Evolutionary conservation across 2,329 filamentous ascomycete species (phyloP).

Genomic region (Colletotrichum tropicale): DNA sequence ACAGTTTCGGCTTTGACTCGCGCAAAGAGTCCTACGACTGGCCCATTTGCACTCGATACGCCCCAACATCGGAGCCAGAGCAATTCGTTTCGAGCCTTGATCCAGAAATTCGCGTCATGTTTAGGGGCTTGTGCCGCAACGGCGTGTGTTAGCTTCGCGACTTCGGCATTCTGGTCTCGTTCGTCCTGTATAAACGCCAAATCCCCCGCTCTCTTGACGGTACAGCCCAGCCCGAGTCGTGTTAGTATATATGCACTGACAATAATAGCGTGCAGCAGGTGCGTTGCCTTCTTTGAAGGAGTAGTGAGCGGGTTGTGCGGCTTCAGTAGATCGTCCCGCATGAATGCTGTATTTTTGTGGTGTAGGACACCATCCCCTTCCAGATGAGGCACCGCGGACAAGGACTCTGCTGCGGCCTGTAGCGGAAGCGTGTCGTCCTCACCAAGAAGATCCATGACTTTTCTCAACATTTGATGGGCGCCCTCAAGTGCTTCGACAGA

Average conservation of each 20-base stretch:
- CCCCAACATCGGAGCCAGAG: constrained; percentile 80
- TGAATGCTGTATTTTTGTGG: constrained; percentile 44
- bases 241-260: constrained; percentile 64
- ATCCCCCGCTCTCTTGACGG: constrained; percentile 61
- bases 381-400: constrained; percentile 39
- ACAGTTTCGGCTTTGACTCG: constrained; percentile 64
- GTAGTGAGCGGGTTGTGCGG: constrained; percentile 69
- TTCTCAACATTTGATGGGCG: constrained; percentile 64
- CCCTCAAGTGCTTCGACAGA: constrained; percentile 62
- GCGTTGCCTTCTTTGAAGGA: constrained; percentile 59
- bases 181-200: constrained; percentile 67
- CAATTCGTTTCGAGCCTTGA: constrained; percentile 64
- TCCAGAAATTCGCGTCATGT: constrained; percentile 69
- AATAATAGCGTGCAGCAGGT: constrained; percentile 67
- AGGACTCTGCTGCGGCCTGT: constrained; percentile 48
- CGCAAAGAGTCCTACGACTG: constrained; percentile 67
- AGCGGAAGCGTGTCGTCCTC: constrained; percentile 61
- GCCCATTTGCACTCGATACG: constrained; percentile 40
- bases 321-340: constrained; percentile 59
- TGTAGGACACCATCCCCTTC: constrained; percentile 37
- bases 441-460: constrained; percentile 64
- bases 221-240: constrained; percentile 53
- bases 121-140: constrained; percentile 55
- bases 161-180: constrained; percentile 66
- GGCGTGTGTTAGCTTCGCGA: constrained; percentile 62